Base-by-base conservation (phyloP, 164 flowering plant genomes). In the Berberis vulgaris region DNA sequence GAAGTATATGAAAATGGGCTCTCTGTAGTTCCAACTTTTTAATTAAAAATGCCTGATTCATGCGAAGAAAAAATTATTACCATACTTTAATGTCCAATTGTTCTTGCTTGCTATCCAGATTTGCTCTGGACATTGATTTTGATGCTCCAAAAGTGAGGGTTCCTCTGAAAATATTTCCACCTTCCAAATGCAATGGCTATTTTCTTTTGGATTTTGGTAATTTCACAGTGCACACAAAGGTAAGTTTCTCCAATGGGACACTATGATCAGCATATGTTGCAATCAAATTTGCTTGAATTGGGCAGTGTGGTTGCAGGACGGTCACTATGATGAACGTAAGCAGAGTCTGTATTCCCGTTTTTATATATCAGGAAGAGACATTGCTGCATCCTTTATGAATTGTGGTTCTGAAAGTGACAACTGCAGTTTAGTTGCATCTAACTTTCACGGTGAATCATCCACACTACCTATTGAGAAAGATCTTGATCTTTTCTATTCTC, bases 121-220 rank as follows among this genome's bases (percentile, higher is more conserved):
- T 89, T 82, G 86, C 89, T 40, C 91, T 95, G 53, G 97, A 95
- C 72, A 82, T 95, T 83, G 97, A 95, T 79, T 74, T 95, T 76
- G 97, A 87, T 82, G 99, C 99, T 73, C 99, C 99, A 67, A 95
- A 95, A 84, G 84, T 95, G 60, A 81, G 87, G 76, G 80, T 95
- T 69, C 99, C 99, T 55, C 68, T 95, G 71, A 77, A 76, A 74
- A 57, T 77, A 45, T 2, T 49, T 70, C 68, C 76, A 49, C 77
- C 86, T 63, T 70, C 80, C 50, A 71, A 63, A 62, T 79, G 79
- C 66, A 82, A 81, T 69, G 80, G 86, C 68, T 81, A 89, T 81
- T 88, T 94, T 72, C 85, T 89, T 69, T 69, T 95, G 75, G 99
- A 95, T 80, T 95, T 91, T 78, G 99, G 99, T 61, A 86, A 95